Evolutionary conservation across 345 rosid species (phyloP), one percentile per base, ranked within the genome.

Genomic region (Salix dunnii): DNA sequence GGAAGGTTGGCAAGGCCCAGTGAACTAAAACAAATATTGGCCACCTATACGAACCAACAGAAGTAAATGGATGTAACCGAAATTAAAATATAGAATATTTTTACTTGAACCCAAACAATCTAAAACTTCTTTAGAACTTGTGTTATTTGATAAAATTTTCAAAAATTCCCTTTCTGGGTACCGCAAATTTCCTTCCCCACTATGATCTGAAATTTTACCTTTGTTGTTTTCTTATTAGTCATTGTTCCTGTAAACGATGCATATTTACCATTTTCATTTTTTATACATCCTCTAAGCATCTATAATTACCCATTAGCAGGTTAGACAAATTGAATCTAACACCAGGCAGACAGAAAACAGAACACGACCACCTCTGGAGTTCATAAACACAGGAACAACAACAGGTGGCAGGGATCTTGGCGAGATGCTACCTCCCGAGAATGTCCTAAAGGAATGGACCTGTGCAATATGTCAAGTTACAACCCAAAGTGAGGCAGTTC

Each of bases 401-500:
- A 13, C 13, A 4, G 21, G 31, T 10, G 31, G 73, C 58, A 40
- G 63, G 7, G 72, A 49, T 40, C 30, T 21, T 40, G 21, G 68
- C 6, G 75, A 63, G 51, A 49, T 70, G 31, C 27, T 65, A 18
- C 43, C 67, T 16, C 62, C 64, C 14, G 49, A 67, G 75, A 62
- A 73, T 60, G 72, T 42, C 48, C 74, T 76, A 66, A 80, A 78
- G 72, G 77, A 71, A 55, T 83, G 84, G 86, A 78, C 79, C 20
- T 82, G 84, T 67, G 72, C 77, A 25, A 1, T 76, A 75, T 80
- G 86, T 74, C 82, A 70, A 33, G 49, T 82, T 20, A 78, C 68
- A 72, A 43, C 64, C 17, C 11, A 18, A 27, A 40, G 81, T 30
- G 82, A 73, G 77, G 23, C 4, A 30, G 16, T 10, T 28, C 64